Evolutionary conservation across 2,329 filamentous ascomycete genomes (phyloP).

Genomic region (Trichoderma harzianum): DNA sequence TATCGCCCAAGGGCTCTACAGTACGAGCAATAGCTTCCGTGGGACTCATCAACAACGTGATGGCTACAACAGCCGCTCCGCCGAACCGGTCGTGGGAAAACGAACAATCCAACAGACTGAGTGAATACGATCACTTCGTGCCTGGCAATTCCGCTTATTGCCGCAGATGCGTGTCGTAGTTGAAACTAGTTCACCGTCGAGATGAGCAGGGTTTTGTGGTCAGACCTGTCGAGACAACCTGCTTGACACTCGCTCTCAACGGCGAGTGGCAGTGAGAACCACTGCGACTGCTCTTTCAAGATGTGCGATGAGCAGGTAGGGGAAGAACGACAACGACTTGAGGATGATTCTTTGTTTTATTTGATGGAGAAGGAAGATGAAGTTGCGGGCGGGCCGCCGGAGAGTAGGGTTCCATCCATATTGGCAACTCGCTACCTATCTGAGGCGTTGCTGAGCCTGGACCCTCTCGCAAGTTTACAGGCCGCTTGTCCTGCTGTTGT

Average conservation of each 20-base stretch:
- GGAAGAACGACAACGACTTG: neutral
- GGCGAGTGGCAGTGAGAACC: neutral
- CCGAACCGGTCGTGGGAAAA: neutral
- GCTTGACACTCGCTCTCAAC: neutral
- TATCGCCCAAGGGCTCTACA: slow-evolving; percentile 16
- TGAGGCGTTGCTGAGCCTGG: neutral
- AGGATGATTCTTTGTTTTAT: neutral
- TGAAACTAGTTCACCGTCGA: slow-evolving; percentile 1
- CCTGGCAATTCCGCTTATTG: slow-evolving; percentile 1
- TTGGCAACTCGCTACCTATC: neutral
- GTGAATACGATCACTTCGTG: neutral
- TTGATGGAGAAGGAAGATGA: neutral
- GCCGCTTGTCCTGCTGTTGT: neutral
- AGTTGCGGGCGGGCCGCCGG: neutral
- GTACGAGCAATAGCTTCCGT: slow-evolving; percentile 3
- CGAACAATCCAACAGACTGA: neutral
- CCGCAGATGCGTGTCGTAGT: slow-evolving; percentile 2
- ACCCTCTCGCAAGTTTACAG: neutral
- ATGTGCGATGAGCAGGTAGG: neutral
- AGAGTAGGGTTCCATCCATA: neutral
- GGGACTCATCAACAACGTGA: neutral
- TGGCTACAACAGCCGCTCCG: slow-evolving; percentile 11
- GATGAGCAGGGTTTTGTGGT: neutral
- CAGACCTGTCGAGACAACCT: neutral
- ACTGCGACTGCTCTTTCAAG: neutral